Percentiles rank a stretch among this genome's conserved stretches.
Evolutionary conservation across 2,329 filamentous ascomycete species (phyloP).

Genomic region (Penicillium sp.): DNA sequence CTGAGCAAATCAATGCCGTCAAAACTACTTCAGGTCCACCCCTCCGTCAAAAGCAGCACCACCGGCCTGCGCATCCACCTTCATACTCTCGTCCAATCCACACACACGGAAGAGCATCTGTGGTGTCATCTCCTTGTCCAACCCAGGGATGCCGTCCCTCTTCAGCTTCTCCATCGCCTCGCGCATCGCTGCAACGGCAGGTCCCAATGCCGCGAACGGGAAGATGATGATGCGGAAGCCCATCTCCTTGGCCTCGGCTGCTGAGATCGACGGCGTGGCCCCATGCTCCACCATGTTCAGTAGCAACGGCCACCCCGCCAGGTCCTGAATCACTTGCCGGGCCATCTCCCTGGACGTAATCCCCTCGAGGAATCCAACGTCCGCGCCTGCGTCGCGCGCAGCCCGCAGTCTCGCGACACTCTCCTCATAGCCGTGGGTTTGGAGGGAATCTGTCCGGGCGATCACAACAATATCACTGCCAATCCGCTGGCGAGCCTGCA

Average conservation of each 20-base stretch:
- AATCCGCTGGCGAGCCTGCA: constrained; percentile 27
- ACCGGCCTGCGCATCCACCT: constrained; percentile 35
- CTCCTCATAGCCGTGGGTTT: constrained; percentile 34
- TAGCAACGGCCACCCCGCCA: constrained; percentile 34
- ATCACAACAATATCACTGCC: constrained; percentile 39
- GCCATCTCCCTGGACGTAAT: constrained; percentile 35
- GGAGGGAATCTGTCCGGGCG: constrained; percentile 36
- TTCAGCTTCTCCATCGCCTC: constrained; percentile 33
- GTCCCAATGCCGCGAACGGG: constrained; percentile 34
- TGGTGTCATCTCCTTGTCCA: constrained; percentile 27
- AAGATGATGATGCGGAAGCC: constrained; percentile 40
- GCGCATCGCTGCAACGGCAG: constrained; percentile 32
- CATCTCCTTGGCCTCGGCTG: constrained; percentile 32
- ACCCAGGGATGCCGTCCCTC: constrained; percentile 27
- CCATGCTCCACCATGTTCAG: constrained; percentile 42
- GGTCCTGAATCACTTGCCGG: constrained; percentile 27
- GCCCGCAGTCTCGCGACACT: constrained; percentile 32
- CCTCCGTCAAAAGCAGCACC: constrained; percentile 28
- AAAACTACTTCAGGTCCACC: constrained; percentile 24
- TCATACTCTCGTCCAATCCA: constrained; percentile 36
- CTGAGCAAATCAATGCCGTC: too few species aligned
- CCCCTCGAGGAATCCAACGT: constrained; percentile 38
- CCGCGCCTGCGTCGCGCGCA: constrained; percentile 35
- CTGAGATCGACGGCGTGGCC: constrained; percentile 32
- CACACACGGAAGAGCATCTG: constrained; percentile 38